Evolutionary conservation across 1,284 basidiomycete genomes (phyloP).

Genomic region (Trichosporon asahii): DNA sequence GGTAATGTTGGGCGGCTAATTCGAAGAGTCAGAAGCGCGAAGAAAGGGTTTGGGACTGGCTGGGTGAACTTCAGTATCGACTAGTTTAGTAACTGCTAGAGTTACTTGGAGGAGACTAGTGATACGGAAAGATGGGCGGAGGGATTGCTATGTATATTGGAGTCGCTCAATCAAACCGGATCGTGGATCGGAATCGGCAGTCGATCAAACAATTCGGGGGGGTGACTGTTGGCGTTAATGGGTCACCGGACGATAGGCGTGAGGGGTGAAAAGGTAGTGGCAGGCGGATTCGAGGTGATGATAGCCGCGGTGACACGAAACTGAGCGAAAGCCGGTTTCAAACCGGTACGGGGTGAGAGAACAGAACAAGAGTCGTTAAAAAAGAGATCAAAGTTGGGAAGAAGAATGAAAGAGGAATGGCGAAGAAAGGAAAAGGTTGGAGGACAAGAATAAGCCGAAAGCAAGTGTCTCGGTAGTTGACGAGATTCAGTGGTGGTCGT

Average conservation of each 20-base stretch:
- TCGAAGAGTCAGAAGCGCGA: neutral
- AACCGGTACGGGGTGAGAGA: neutral
- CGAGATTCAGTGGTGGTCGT: neutral
- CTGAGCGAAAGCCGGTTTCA: neutral
- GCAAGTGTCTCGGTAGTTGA: neutral
- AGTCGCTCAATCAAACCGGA: neutral
- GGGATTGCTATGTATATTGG: neutral
- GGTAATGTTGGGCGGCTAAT: constrained; percentile 11
- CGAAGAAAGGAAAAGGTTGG: constrained; percentile 3
- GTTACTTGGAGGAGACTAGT: neutral
- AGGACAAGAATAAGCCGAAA: neutral
- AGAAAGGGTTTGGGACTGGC: neutral
- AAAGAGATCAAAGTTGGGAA: neutral
- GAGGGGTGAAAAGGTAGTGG: neutral
- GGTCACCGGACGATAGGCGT: neutral
- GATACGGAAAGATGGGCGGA: neutral
- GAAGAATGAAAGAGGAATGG: neutral
- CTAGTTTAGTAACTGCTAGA: neutral
- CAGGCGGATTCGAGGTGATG: neutral
- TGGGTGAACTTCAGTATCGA: neutral
- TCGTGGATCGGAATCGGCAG: neutral
- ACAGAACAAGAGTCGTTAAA: neutral
- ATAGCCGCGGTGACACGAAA: constrained; percentile 5
- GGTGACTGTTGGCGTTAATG: neutral
- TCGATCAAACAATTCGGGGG: neutral